Evolutionary conservation across 306 rosid genomes (phyloP).

Genomic region (Sesbania bispinosa): DNA sequence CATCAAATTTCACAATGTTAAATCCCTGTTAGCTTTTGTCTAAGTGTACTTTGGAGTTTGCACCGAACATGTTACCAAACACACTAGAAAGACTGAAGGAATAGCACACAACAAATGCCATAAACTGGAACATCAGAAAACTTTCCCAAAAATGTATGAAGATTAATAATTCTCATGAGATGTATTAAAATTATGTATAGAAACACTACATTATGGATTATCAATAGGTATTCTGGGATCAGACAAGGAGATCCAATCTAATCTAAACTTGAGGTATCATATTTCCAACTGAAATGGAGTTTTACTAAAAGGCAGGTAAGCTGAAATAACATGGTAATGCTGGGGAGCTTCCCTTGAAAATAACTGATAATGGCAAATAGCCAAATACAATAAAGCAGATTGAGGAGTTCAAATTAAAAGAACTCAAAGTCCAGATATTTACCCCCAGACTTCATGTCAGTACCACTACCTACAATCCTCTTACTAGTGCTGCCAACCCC

Average conservation of each 20-base stretch:
- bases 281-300: slow-evolving; percentile 46
- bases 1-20: no score
- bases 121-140: slow-evolving; percentile 13
- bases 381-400: slow-evolving; percentile 42
- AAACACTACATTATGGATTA: slow-evolving; percentile 31
- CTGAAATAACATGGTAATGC: slow-evolving; percentile 34
- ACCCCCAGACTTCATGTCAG: slow-evolving; percentile 89
- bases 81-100: not conserved
- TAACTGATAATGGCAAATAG: slow-evolving; percentile 31
- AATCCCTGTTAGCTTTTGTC: no score
- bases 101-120: slow-evolving; percentile 9
- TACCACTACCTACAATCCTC: slow-evolving; percentile 66
- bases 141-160: slow-evolving; percentile 7
- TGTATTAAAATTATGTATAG: slow-evolving; percentile 21
- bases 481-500: slow-evolving; percentile 76
- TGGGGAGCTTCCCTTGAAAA: slow-evolving; percentile 34
- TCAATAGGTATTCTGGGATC: slow-evolving; percentile 31
- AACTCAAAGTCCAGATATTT: slow-evolving; percentile 97
- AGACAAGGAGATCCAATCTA: slow-evolving; percentile 24
- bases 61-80: no score
- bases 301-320: slow-evolving; percentile 15
- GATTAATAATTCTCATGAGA: slow-evolving; percentile 20
- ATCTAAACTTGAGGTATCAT: slow-evolving; percentile 27
- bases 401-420: slow-evolving; percentile 60
- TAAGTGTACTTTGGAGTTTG: no score